Evolutionary conservation across 306 rosid genomes (phyloP).

Genomic region (Gynostemma pentaphyllum): DNA sequence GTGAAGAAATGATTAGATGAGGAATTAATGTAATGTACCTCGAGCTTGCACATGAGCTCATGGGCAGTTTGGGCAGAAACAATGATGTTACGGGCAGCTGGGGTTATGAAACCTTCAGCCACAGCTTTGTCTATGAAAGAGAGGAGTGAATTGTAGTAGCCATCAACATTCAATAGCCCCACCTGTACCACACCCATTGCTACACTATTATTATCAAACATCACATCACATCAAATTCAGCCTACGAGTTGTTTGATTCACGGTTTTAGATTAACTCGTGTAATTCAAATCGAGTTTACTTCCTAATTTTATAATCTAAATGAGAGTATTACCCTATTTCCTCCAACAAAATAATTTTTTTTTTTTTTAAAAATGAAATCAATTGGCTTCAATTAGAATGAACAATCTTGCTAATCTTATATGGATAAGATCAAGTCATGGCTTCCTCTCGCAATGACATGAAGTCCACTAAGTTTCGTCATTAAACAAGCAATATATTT

Average conservation of each 20-base stretch:
- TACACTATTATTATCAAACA: background rate
- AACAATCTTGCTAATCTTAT: no score
- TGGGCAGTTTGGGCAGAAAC: constrained; percentile 93
- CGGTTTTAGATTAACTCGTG: no score
- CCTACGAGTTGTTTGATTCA: no score
- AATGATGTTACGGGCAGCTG: constrained; percentile 88
- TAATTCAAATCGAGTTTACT: no score
- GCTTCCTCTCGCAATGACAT: no score
- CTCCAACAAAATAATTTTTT: no score
- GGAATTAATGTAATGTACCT: constrained; percentile 34
- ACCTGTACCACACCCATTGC: constrained; percentile 29
- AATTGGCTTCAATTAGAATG: background rate
- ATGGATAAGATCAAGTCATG: no score
- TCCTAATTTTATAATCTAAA: no score
- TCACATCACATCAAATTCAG: no score
- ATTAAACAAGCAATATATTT: no score
- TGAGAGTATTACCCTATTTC: no score
- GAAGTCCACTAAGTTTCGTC: no score
- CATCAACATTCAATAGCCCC: constrained; percentile 85
- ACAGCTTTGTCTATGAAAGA: constrained; percentile 90
- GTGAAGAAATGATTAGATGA: background rate
- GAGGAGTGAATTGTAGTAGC: constrained; percentile 70
- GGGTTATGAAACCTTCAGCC: constrained; percentile 72
- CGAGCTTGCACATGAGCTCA: constrained; percentile 81
- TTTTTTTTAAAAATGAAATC: background rate